Evolutionary conservation across 2,329 filamentous ascomycete species (phyloP), one percentile per base, ranked within the genome.

Genomic region (Botrytis sinoallii): DNA sequence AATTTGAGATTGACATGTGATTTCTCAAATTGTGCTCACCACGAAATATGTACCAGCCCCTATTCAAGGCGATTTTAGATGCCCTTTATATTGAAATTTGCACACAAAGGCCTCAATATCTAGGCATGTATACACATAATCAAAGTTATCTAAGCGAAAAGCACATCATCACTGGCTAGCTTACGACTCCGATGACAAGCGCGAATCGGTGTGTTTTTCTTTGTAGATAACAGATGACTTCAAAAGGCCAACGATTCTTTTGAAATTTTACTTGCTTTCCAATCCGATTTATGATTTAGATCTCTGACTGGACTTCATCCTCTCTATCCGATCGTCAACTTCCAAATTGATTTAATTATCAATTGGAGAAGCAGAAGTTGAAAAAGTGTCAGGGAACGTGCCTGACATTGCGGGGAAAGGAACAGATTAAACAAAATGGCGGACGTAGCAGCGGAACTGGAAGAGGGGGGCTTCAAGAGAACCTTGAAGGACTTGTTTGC

Each of bases 401-500:
- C 32, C 65, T 63, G 25, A 18, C 52, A 57, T 67, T 40, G 65
- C 18, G 44, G 25, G 35, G 22, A 70, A 63, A 64, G 35, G 46
- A 42, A 68, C 16, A 68, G 68, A 73, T 76, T 46, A 32, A 59
- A 69, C 57, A 71, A 77, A 52, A 81, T 81, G 80, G 80, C 77
- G 63, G 80, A 81, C 65, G 74, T 75, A 60, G 80, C 77, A 73
- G 79, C 77, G 14, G 79, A 80, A 63, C 32, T 80, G 42, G 80
- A 81, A 74, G 78, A 79, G 74, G 77, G 78, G 32, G 80, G 79
- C n/a, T 74, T 79, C 74, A 74, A 74, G 75, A 76, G 79, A 66
- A 80, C 79, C 29, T 70, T 81, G 73, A 99, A 98, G 86, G 96
- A 99, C 84, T 86, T 99, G 74, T 92, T 95, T 81, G 90, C 96